Evolutionary conservation across 768 basidiomycete species (phyloP).

Genomic region (Boletellus ananas): DNA sequence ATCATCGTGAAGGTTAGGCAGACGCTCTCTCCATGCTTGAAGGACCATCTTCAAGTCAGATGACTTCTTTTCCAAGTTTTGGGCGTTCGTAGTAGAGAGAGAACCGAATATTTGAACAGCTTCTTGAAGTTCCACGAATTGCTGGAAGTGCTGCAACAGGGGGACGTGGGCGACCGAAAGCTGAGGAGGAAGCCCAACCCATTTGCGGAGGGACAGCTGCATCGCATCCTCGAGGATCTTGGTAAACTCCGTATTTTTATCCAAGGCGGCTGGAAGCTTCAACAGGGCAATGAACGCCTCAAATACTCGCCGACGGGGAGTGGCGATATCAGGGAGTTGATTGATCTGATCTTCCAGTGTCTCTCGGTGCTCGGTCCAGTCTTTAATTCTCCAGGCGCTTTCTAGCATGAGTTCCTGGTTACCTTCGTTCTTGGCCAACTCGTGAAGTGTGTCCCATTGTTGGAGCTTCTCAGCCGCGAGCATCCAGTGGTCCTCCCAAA

Average conservation of each 20-base stretch:
- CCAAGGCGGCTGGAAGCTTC: slow-evolving; percentile 74
- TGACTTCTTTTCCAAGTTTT: slow-evolving; percentile 92
- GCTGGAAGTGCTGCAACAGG: slow-evolving; percentile 95
- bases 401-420: slow-evolving; percentile 93
- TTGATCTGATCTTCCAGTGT: slow-evolving; percentile 76
- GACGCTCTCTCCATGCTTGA: slow-evolving; percentile 93
- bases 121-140: slow-evolving; percentile 96
- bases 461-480: slow-evolving; percentile 93
- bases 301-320: slow-evolving; percentile 95
- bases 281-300: slow-evolving; percentile 91
- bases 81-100: slow-evolving; percentile 77
- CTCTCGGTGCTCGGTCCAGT: slow-evolving; percentile 84
- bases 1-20: slow-evolving; percentile 95
- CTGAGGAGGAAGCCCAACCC: slow-evolving; percentile 83
- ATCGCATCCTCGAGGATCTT: slow-evolving; percentile 91
- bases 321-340: slow-evolving; percentile 79
- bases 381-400: slow-evolving; percentile 90
- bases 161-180: slow-evolving; percentile 93
- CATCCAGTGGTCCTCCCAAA: slow-evolving; percentile 99
- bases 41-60: slow-evolving; percentile 95
- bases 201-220: slow-evolving; percentile 94
- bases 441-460: slow-evolving; percentile 94
- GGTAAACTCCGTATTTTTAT: slow-evolving; percentile 86
- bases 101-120: slow-evolving; percentile 93
- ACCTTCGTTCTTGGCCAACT: slow-evolving; percentile 82